Conservation (phyloP, 163 green algal species). For the Scenedesmus sp. region DNA sequence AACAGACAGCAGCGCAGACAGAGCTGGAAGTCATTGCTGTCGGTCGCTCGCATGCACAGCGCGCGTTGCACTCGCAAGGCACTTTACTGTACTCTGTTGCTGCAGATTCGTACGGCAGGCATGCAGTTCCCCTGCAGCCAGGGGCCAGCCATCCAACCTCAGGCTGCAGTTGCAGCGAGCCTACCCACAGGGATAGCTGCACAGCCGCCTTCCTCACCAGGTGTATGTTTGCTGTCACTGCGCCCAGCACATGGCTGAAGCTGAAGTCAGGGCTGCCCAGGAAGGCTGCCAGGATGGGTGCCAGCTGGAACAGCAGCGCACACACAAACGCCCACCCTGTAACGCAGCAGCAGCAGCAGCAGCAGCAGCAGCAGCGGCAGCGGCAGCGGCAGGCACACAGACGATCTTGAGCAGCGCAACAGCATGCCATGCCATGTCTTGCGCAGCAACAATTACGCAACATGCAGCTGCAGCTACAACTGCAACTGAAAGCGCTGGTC, state of each 20-base stretch:
- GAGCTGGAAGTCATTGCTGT: neutral
- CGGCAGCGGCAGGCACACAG: neutral
- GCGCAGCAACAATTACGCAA: neutral
- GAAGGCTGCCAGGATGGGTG: neutral
- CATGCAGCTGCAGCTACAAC: neutral
- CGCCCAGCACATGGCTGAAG: neutral
- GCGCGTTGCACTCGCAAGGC: no score
- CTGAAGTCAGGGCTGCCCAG: conserved; percentile 15
- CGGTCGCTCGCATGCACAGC: no score
- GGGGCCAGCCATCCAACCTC: no score
- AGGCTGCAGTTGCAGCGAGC: no score
- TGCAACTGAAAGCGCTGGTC: no score
- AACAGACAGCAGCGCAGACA: neutral
- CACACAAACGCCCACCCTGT: conserved; percentile 1
- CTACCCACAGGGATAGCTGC: neutral
- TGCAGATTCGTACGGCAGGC: no score
- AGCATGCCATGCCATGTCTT: no score
- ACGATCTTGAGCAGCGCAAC: neutral
- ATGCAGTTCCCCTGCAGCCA: no score
- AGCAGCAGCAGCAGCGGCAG: neutral
- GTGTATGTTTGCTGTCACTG: neutral
- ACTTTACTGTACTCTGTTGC: no score
- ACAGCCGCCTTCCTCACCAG: neutral
- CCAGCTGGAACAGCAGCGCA: neutral
- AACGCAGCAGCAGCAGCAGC: neutral